phyloP scores from a whole-genome alignment of 106 monocot species.

The Dioscorea zingiberensis region DNA sequence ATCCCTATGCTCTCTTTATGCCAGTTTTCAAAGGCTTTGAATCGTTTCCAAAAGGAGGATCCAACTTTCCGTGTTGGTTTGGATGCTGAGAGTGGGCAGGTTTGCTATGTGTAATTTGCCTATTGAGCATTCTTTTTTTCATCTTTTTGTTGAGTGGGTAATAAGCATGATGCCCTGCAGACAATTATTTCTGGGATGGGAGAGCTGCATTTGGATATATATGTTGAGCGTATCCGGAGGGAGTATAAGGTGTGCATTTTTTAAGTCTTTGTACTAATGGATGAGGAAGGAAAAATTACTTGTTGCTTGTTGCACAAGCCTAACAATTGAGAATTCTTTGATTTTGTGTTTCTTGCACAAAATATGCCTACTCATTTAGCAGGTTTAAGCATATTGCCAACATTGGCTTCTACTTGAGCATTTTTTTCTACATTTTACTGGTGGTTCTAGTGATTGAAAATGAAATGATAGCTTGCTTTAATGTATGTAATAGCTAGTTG shows the following conservation, averaged over 20 bases:
- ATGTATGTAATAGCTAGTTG: too few species aligned
- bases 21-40: constrained; percentile 97
- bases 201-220: constrained; percentile 96
- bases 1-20: constrained; percentile 4
- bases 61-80: constrained; percentile 97
- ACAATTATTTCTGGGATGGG: constrained; percentile 99
- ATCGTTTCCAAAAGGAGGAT: constrained; percentile 95
- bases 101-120: constrained; percentile 14
- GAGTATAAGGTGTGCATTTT: constrained; percentile 74
- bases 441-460: too few species aligned
- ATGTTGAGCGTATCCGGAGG: constrained; percentile 91
- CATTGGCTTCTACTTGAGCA: too few species aligned
- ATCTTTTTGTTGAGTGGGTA: not conserved
- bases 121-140: not conserved
- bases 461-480: too few species aligned
- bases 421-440: too few species aligned
- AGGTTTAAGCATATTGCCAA: too few species aligned
- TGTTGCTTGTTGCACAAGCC: too few species aligned
- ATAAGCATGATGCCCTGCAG: constrained; percentile 25
- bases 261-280: not conserved
- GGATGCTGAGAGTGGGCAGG: constrained; percentile 96
- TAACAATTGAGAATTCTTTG: too few species aligned
- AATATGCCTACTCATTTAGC: too few species aligned
- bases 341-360: too few species aligned
- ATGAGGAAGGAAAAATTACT: too few species aligned